phyloP scores from a whole-genome alignment of 805 yeast genomes.

The Babjeviella inositovora region DNA sequence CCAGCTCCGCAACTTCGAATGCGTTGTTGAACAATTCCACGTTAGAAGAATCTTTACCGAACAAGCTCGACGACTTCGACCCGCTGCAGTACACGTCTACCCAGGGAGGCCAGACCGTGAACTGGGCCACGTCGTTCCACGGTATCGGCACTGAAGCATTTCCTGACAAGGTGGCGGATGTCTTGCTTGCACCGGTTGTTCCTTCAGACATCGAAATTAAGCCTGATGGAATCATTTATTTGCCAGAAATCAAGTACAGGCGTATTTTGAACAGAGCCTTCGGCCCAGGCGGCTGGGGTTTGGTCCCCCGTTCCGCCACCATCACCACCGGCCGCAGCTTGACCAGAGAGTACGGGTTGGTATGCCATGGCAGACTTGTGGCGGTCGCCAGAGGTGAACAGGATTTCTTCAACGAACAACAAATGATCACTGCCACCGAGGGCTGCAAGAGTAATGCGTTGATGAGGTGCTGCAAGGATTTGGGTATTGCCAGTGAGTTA shows the following conservation, averaged over 20 bases:
- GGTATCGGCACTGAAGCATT: slow-evolving; percentile 81
- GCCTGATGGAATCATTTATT: slow-evolving; percentile 83
- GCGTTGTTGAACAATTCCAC: neutral
- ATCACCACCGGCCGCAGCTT: slow-evolving; percentile 57
- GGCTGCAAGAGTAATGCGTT: slow-evolving; percentile 94
- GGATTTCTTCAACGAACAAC: slow-evolving; percentile 73
- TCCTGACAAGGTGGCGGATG: slow-evolving; percentile 35
- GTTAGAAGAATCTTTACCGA: neutral
- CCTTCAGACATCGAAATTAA: slow-evolving; percentile 78
- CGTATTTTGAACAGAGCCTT: slow-evolving; percentile 79
- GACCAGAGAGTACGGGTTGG: slow-evolving; percentile 80
- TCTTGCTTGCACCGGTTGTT: slow-evolving; percentile 46
- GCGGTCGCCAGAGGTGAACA: slow-evolving; percentile 94
- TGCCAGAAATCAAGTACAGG: slow-evolving; percentile 93
- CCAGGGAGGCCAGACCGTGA: slow-evolving; percentile 12
- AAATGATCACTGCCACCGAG: slow-evolving; percentile 89
- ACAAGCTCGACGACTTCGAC: neutral
- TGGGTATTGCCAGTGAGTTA: slow-evolving; percentile 90
- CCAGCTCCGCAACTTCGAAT: neutral
- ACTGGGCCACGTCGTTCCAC: slow-evolving; percentile 81
- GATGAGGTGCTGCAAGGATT: slow-evolving; percentile 96
- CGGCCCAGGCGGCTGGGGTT: slow-evolving; percentile 99
- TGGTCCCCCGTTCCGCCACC: slow-evolving; percentile 85
- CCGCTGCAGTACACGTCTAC: slow-evolving; percentile 1
- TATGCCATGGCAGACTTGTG: slow-evolving; percentile 79